Evolutionary conservation across 1,284 basidiomycete species (phyloP).

Genomic region (Sporisorium exsertum): DNA sequence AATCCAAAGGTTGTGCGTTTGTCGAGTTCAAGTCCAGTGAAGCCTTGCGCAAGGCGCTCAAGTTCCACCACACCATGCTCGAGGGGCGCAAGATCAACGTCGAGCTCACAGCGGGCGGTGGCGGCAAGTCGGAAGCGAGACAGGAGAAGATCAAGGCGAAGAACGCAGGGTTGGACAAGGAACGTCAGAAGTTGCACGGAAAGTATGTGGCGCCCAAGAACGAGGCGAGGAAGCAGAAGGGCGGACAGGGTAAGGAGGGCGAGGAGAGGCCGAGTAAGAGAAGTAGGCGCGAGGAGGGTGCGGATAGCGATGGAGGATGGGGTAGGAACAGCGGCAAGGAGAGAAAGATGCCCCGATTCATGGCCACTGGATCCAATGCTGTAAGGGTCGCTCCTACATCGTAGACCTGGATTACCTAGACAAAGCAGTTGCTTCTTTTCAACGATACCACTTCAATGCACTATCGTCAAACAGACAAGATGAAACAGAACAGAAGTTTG

Average conservation of each 20-base stretch:
- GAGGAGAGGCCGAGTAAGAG: constrained; percentile 20
- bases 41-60: constrained; percentile 63
- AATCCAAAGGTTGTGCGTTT: constrained; percentile 67
- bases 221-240: constrained; percentile 51
- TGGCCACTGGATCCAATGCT: constrained; percentile 56
- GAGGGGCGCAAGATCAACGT: constrained; percentile 68
- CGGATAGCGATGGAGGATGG: constrained; percentile 21
- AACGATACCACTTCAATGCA: constrained; percentile 22
- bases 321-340: constrained; percentile 20
- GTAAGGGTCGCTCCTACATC: constrained; percentile 50
- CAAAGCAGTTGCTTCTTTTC: background rate
- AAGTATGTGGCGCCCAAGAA: constrained; percentile 65
- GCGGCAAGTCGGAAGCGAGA: constrained; percentile 59
- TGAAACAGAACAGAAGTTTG: background rate
- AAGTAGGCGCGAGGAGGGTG: constrained; percentile 6
- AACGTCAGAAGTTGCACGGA: constrained; percentile 62
- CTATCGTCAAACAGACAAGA: background rate
- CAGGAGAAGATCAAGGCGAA: constrained; percentile 65
- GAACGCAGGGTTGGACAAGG: constrained; percentile 63
- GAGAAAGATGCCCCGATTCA: constrained; percentile 45
- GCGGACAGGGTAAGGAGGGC: constrained; percentile 8
- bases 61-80: constrained; percentile 66
- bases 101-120: constrained; percentile 67
- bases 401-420: background rate
- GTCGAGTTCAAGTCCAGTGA: constrained; percentile 58